These are phyloP conservation scores for Penicillium atrosanguineum DNA, from an alignment of 495 filamentous ascomycete species.

Conservation along the genomic window DNA sequence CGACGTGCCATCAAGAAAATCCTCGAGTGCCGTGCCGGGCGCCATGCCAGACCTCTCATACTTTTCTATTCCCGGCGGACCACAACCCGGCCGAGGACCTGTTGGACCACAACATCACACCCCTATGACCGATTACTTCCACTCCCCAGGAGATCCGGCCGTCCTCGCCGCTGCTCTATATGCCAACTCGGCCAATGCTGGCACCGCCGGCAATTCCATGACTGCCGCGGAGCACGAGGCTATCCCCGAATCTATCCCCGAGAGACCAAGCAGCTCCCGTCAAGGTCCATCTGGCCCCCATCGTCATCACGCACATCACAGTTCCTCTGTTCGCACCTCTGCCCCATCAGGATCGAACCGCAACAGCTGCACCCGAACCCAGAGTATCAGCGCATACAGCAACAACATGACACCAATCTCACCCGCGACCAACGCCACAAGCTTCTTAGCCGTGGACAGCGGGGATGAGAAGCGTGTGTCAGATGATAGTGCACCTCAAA, in stretches of 20 bases:
- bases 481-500: slow-evolving; percentile 31
- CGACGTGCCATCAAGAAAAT: slow-evolving; percentile 20
- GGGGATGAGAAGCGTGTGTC: slow-evolving; percentile 41
- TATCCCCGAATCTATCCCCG: slow-evolving; percentile 20
- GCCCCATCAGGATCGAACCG: slow-evolving; percentile 38
- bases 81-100: slow-evolving; percentile 17
- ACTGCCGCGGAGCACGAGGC: slow-evolving; percentile 14
- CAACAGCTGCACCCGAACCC: slow-evolving; percentile 44
- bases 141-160: slow-evolving; percentile 26
- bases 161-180: slow-evolving; percentile 34
- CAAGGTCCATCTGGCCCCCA: slow-evolving; percentile 22
- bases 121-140: slow-evolving; percentile 14
- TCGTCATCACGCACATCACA: slow-evolving; percentile 38
- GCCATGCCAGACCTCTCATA: slow-evolving; percentile 35
- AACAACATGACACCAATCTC: slow-evolving; percentile 47
- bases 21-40: background rate
- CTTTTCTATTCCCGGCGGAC: slow-evolving; percentile 25
- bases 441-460: slow-evolving; percentile 49
- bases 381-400: slow-evolving; percentile 43
- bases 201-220: slow-evolving; percentile 8
- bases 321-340: slow-evolving; percentile 37
- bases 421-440: slow-evolving; percentile 52
- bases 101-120: slow-evolving; percentile 15
- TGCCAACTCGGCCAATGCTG: slow-evolving; percentile 20
- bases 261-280: slow-evolving; percentile 34